phyloP scores from a whole-genome alignment of 1,139 yeast genomes.

The Torulaspora globosa region DNA sequence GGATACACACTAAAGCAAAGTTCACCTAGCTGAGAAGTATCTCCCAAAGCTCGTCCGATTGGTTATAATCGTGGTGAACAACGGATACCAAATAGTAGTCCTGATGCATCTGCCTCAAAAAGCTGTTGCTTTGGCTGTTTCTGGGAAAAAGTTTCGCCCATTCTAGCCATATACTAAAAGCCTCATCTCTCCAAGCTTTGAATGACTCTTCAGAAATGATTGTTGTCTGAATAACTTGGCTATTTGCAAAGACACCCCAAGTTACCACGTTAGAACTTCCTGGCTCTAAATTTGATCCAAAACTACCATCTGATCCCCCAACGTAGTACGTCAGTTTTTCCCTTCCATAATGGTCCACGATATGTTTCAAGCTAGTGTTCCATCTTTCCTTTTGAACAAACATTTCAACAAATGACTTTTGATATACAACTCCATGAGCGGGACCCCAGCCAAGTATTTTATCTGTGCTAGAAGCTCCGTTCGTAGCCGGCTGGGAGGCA shows the following conservation, averaged over 20 bases:
- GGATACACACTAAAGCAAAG: not conserved
- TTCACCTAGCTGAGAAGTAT: conserved; percentile 38
- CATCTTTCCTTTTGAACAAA: conserved; percentile 70
- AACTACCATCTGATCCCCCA: conserved; percentile 58
- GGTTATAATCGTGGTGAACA: conserved; percentile 77
- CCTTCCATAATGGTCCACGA: conserved; percentile 44
- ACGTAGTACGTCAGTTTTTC: conserved; percentile 51
- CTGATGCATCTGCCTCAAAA: conserved; percentile 58
- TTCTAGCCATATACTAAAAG: conserved; percentile 83
- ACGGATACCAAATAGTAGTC: conserved; percentile 74
- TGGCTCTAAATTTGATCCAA: conserved; percentile 55
- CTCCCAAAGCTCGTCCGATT: conserved; percentile 77
- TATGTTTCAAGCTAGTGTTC: conserved; percentile 52
- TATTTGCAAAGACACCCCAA: conserved; percentile 92
- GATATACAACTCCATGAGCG: conserved; percentile 79
- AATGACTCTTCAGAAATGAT: conserved; percentile 84
- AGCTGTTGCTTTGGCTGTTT: conserved; percentile 46
- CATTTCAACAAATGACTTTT: conserved; percentile 89
- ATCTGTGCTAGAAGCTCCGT: conserved; percentile 71
- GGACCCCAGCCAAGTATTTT: conserved; percentile 98
- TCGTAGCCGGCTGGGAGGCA: conserved; percentile 93
- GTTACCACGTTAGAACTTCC: conserved; percentile 73
- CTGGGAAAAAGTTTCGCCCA: conserved; percentile 77
- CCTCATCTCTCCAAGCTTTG: conserved; percentile 91
- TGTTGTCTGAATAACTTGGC: conserved; percentile 83